Base-by-base conservation (phyloP, 352 stramenopile species). In the Phytophthora citricola region DNA sequence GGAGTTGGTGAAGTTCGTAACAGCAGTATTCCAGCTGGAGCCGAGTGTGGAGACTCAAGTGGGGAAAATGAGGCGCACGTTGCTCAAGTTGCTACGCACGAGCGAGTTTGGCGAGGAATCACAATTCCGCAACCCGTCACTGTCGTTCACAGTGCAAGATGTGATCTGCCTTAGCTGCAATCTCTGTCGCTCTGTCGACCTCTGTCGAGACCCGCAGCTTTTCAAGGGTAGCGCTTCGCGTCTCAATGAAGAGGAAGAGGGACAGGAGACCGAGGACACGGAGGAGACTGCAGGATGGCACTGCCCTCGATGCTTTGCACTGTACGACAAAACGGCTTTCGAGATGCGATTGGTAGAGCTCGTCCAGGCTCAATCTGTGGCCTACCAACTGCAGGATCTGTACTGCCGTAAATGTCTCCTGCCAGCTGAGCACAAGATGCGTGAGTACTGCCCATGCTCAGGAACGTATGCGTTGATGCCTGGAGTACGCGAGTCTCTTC, bases 1-100 rank as follows among this genome's bases (percentile, higher is more conserved):
- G n/a, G 97, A 99, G 73, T 96, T 99, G 47, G 95, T 99, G 32
- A 99, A 99, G 75, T 97, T 92, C 57, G 81, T 99, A 20, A 93
- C 89, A 60, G 80, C 90, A 15, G 87, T 99, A 11, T 87, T 99
- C 41, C 62, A 90, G 39, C 75, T 99, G 12, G 98, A 99, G 70
- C 66, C 85, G 7, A 91, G 89, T 38, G 83, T 99, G 1, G 87
- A 95, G 17, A 78, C 90, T 9, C 89, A 98, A 66, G 88, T 98
- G 11, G 78, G 89, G 45, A 91, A 93, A 47, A 83, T 98, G 67
- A 96, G 94, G 71, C 91, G 94, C 55, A 97, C 92, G 59, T 66
- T 98, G 15, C 81, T 99, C 2, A 91, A 91, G 46, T 64, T 92
- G n/a, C 57, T 96, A 31, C 80, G 76, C 17, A 83, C 80, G 38